phyloP scores from a whole-genome alignment of 768 basidiomycete genomes.

The Pleurotus tuber-regium region DNA sequence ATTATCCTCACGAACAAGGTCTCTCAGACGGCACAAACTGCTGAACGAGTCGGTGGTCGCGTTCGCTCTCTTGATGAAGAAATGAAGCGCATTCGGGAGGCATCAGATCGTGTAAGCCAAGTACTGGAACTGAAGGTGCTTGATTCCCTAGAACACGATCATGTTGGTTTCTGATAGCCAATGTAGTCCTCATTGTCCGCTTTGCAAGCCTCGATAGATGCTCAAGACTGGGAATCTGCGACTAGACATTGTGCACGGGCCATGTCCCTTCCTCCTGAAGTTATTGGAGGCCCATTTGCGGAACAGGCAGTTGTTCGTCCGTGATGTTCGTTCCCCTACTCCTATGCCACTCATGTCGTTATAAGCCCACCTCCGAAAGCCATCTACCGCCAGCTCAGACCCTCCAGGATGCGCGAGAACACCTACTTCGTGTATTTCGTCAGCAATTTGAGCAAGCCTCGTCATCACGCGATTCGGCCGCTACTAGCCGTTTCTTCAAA shows the following conservation, averaged over 20 bases:
- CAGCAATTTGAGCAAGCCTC: conserved; percentile 84
- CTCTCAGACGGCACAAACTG: conserved; percentile 71
- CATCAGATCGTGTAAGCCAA: conserved; percentile 87
- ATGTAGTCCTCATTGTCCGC: conserved; percentile 40
- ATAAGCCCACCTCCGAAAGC: conserved; percentile 85
- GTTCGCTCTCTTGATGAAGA: conserved; percentile 90
- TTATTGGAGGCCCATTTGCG: conserved; percentile 83
- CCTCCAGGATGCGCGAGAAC: conserved; percentile 69
- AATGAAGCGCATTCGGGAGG: conserved; percentile 86
- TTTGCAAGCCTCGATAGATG: conserved; percentile 73
- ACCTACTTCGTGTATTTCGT: conserved; percentile 74
- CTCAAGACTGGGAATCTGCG: conserved; percentile 94
- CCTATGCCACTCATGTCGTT: background rate
- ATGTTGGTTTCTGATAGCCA: conserved; percentile 10
- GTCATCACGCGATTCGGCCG: conserved; percentile 74
- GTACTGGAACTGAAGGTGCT: conserved; percentile 92
- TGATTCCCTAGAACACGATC: background rate
- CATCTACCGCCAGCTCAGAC: conserved; percentile 86
- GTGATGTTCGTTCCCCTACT: background rate
- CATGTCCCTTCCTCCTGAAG: conserved; percentile 76
- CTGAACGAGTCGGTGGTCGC: conserved; percentile 87
- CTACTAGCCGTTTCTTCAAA: conserved; percentile 94
- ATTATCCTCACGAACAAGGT: conserved; percentile 54
- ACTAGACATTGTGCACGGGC: conserved; percentile 88
- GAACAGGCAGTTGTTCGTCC: conserved; percentile 80